These are phyloP conservation scores for Ophiostoma tasmaniense DNA, from an alignment of 2,329 filamentous ascomycete genomes.

Conservation along the genomic window DNA sequence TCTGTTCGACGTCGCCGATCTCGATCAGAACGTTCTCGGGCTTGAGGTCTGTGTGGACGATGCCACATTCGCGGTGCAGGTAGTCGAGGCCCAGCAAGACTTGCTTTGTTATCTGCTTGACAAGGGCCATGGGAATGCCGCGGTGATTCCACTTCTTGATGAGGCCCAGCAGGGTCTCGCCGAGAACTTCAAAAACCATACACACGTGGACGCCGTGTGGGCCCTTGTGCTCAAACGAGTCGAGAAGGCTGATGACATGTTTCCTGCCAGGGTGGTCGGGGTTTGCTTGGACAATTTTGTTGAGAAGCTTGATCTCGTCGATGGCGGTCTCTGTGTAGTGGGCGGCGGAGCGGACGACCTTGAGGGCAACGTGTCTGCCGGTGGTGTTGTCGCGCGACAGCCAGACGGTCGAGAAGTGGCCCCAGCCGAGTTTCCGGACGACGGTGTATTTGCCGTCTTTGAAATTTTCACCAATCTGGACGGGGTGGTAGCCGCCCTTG, in stretches of 20 bases:
- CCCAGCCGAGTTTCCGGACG: constrained; percentile 94
- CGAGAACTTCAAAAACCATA: constrained; percentile 98
- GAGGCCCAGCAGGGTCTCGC: constrained; percentile 85
- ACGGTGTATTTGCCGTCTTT: constrained; percentile 96
- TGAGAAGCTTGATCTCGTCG: constrained; percentile 97
- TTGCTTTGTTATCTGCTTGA: constrained; percentile 98
- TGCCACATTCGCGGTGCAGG: constrained; percentile 93
- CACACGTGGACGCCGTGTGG: constrained; percentile 95
- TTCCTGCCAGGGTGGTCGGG: constrained; percentile 87
- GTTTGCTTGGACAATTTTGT: constrained; percentile 92
- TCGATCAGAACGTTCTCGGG: constrained; percentile 98
- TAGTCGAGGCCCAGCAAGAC: constrained; percentile 93
- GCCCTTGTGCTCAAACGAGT: constrained; percentile 96
- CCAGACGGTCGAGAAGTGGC: constrained; percentile 98
- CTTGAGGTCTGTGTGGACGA: constrained; percentile 96
- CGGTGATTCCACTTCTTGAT: constrained; percentile 99
- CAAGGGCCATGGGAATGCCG: constrained; percentile 89
- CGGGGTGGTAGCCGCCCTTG: constrained; percentile 97
- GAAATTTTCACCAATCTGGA: constrained; percentile 89
- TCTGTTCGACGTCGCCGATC: constrained; percentile 97
- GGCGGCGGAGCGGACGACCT: constrained; percentile 92
- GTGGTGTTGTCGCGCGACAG: constrained; percentile 73
- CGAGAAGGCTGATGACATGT: constrained; percentile 90
- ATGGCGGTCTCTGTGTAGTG: constrained; percentile 99
- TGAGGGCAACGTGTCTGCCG: constrained; percentile 91